These are phyloP conservation scores for Pulveroboletus sp. DNA, from an alignment of 768 basidiomycete species.

Conservation along the genomic window DNA sequence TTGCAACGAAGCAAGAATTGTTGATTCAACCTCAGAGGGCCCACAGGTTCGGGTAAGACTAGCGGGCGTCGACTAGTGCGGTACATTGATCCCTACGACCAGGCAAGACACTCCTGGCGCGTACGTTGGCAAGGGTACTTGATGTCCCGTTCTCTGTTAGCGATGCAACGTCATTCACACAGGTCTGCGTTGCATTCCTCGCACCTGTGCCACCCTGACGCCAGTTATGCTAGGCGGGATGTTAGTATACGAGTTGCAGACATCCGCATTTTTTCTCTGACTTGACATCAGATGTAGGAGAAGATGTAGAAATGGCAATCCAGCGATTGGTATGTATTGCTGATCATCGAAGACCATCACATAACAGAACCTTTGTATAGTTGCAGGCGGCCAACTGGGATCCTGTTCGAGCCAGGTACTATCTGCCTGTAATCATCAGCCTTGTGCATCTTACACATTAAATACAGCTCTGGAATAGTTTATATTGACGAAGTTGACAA, in stretches of 20 bases:
- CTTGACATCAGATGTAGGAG: constrained; percentile 71
- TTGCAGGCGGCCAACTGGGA: constrained; percentile 91
- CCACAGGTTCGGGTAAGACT: constrained; percentile 74
- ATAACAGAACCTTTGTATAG: constrained; percentile 34
- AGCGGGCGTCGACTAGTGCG: constrained; percentile 10
- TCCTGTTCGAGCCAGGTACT: constrained; percentile 74
- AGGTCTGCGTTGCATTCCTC: constrained; percentile 41
- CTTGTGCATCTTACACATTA: constrained; percentile 3
- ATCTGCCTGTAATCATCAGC: background rate
- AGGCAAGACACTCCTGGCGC: constrained; percentile 90
- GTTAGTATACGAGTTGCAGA: constrained; percentile 38
- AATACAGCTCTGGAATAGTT: constrained; percentile 80
- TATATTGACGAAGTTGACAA: constrained; percentile 98
- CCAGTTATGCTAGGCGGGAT: constrained; percentile 53
- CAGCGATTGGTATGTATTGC: constrained; percentile 61
- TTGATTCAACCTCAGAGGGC: constrained; percentile 48
- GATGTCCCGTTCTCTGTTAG: constrained; percentile 93
- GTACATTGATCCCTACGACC: constrained; percentile 3
- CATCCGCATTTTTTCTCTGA: background rate
- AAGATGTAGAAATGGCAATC: constrained; percentile 91
- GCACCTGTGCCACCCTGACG: constrained; percentile 2
- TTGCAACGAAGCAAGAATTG: background rate
- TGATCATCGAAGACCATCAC: background rate
- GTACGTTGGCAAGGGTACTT: constrained; percentile 83
- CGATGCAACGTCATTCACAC: constrained; percentile 93